Evolutionary conservation across 805 yeast species (phyloP), one percentile per base, ranked within the genome.

Genomic region (Starmerella stellata): DNA sequence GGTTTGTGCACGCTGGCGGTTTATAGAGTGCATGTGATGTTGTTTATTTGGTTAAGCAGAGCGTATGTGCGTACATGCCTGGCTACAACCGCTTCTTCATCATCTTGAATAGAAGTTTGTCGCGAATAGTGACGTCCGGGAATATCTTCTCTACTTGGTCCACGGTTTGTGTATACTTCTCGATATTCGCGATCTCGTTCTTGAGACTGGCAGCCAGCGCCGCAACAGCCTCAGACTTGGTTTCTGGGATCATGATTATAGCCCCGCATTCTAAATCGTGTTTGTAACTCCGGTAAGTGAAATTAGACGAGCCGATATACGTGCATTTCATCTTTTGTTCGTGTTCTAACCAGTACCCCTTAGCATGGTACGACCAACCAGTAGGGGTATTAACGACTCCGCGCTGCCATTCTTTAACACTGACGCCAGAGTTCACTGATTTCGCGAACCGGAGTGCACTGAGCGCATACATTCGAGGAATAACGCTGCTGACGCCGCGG

Each of bases 281-380:
- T 2, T 77, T 67, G 52, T 87, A 87, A 0, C 95, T 85, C 44
- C 98, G 66, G 45, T 77, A 71, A 0, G 98, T 90, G 57, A 83
- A 90, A 56, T 90, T 90, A 0, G 95, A 82, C 1, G 94, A 80
- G 0, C 98, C 98, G 36, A 90, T 67, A 5, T 85, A 72, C 0
- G 95, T 80, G 11, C 81, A 59, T 16, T 76, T 66, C 1, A 95
- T 95, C 11, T 17, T 5, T 5, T 23, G 21, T 13, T 70, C 27
- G 13, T 4, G 20, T 34, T 30, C 64, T 0, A 80, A 59, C 96
- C 96, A 90, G 4, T 87, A 61, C 1, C 98, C 98, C 54, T 90
- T 90, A 13, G 98, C 96, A 54, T 90, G 98, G 56, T 90, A 90
- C 0, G 95, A 80, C 96, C 98, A 87, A 1, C 98, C 98, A 21